Conservation (phyloP, 331 rosid genomes). For the Rhamnella rubrinervis region DNA sequence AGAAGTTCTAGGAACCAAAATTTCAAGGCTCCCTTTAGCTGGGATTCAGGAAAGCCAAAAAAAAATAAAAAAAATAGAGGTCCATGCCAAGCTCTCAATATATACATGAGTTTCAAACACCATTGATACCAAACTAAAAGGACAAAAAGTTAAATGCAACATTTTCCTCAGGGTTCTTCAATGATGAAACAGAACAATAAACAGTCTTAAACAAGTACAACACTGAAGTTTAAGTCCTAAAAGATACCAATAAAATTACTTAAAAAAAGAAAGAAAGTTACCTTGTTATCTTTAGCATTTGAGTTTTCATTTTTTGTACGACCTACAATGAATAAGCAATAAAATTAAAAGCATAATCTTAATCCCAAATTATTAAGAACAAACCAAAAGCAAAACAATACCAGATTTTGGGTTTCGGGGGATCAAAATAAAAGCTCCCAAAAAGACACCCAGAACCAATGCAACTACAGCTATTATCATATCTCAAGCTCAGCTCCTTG, state of each 20-base stretch:
- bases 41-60: too few species aligned
- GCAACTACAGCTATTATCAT: slow-evolving; percentile 51
- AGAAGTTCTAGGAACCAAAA: too few species aligned
- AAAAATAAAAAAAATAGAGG: too few species aligned
- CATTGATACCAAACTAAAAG: background rate
- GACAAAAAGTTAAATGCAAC: background rate
- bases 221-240: background rate
- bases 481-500: slow-evolving; percentile 19
- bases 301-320: slow-evolving; percentile 28
- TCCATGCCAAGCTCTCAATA: too few species aligned
- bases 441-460: slow-evolving; percentile 51
- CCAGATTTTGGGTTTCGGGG: slow-evolving; percentile 50
- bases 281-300: slow-evolving; percentile 46
- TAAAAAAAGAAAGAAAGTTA: background rate
- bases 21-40: too few species aligned
- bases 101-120: too few species aligned
- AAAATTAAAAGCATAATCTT: background rate
- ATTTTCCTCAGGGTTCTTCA: background rate
- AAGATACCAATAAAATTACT: background rate
- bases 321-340: slow-evolving; percentile 38
- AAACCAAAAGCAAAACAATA: slow-evolving; percentile 12
- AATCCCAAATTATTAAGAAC: background rate
- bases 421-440: slow-evolving; percentile 49
- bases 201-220: background rate
- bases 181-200: background rate